Evolutionary conservation across 75 land plant genomes (phyloP), one percentile per base, ranked within the genome.

Genomic region (Picea sitchensis): DNA sequence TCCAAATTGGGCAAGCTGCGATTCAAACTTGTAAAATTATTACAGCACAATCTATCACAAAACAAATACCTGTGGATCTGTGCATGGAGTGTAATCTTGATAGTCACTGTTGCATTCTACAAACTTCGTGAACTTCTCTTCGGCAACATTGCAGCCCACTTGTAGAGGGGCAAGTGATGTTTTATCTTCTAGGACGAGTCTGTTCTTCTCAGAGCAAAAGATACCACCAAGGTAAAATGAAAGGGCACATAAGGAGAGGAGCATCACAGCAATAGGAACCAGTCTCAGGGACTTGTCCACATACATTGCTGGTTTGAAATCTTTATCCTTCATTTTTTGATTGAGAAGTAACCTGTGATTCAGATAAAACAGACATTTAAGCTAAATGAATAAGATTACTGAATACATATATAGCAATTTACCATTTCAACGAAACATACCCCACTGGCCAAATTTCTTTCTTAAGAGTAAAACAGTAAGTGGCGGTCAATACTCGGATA

Each of bases 41-140:
- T 41, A 44, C 14, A 71, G 36, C 74, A 41, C n/a, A 21, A 44
- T 71, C 51, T 41, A 71, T 71, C 23, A 20, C 20, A 44, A 44
- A 71, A 71, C 44, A 71, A 13, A 44, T 62, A 86, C 88, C 88
- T 59, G 23, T 75, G 96, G 96, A 85, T 94, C 95, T 77, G 96
- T 92, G 80, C 96, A 94, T 14, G 99, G 99, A 32, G 99, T 96
- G 83, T 90, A 83, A 71, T 96, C 99, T 79, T 96, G 99, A 68
- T 84, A 85, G 9, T 91, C 81, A 4, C 58, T 82, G 81, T 90
- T 82, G 79, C 99, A 96, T 61, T 88, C 98, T 57, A 82, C 82
- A 73, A 96, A 94, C 17, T 18, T 32, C 23, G 3, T 54, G 30
- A 62, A 9, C 61, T 26, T 76, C 58, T 30, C 77, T 76, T 76